Conservation (phyloP, 2,329 filamentous ascomycete genomes). For the Huntiella bhutanensis region DNA sequence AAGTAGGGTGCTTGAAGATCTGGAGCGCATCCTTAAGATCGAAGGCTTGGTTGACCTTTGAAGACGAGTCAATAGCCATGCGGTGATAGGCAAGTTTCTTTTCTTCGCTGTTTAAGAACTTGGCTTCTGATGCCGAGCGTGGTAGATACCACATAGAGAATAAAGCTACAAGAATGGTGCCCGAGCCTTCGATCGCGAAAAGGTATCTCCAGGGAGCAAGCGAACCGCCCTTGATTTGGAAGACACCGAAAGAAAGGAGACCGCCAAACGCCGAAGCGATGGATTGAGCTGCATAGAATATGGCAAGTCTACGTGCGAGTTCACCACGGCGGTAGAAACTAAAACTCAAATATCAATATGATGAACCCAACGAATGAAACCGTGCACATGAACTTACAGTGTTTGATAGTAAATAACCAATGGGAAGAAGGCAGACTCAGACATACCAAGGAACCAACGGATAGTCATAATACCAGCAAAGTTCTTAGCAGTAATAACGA, state of each 20-base stretch:
- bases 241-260: constrained; percentile 28
- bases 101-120: constrained; percentile 47
- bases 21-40: constrained; percentile 29
- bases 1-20: constrained; percentile 31
- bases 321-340: constrained; percentile 31
- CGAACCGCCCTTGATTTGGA: constrained; percentile 24
- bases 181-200: constrained; percentile 34
- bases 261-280: constrained; percentile 44
- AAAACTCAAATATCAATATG: constrained; percentile 19
- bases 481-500: constrained; percentile 30
- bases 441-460: constrained; percentile 32
- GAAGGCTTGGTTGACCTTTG: constrained; percentile 35
- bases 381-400: constrained; percentile 8
- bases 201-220: constrained; percentile 29
- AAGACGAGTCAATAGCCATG: constrained; percentile 58
- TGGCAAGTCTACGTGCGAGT: constrained; percentile 28
- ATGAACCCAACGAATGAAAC: background rate
- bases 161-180: constrained; percentile 40
- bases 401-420: constrained; percentile 34
- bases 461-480: constrained; percentile 32
- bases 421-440: constrained; percentile 36
- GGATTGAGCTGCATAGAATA: constrained; percentile 60
- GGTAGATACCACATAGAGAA: constrained; percentile 56
- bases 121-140: constrained; percentile 40
- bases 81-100: constrained; percentile 50